These are phyloP conservation scores for Rhizopogon parksii DNA, from an alignment of 1,284 basidiomycete species.

Conservation along the genomic window DNA sequence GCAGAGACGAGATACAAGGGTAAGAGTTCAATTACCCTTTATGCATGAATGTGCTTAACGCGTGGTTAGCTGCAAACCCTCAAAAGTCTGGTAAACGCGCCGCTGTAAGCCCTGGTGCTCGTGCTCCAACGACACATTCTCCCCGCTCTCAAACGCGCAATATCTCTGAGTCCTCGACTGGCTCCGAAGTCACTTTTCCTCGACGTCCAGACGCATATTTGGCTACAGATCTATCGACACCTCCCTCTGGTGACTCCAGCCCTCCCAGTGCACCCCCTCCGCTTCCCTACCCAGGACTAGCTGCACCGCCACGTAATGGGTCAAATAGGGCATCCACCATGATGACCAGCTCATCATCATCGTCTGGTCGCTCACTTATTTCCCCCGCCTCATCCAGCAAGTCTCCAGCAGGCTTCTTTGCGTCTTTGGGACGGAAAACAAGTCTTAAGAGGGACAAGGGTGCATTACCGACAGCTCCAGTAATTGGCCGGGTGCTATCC, in stretches of 20 bases:
- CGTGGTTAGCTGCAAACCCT: constrained; percentile 22
- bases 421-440: constrained; percentile 65
- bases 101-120: constrained; percentile 17
- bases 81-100: constrained; percentile 22
- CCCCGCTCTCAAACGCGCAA: constrained; percentile 49
- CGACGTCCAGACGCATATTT: constrained; percentile 65
- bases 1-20: constrained; percentile 48
- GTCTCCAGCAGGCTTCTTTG: constrained; percentile 58
- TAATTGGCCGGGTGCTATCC: constrained; percentile 34
- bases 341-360: constrained; percentile 29
- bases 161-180: constrained; percentile 61
- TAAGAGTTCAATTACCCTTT: constrained; percentile 22
- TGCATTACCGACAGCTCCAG: constrained; percentile 21
- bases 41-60: constrained; percentile 9
- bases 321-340: constrained; percentile 24
- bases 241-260: constrained; percentile 37
- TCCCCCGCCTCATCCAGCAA: constrained; percentile 30
- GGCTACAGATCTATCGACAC: constrained; percentile 63
- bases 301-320: constrained; percentile 25
- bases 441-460: constrained; percentile 44
- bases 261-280: constrained; percentile 51
- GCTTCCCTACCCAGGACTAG: constrained; percentile 71
- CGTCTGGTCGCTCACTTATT: constrained; percentile 24
- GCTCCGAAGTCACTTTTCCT: constrained; percentile 73
- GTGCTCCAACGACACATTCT: constrained; percentile 27